These are phyloP conservation scores for Beauveria sp. DNA, from an alignment of 2,329 filamentous ascomycete species.

Conservation along the genomic window DNA sequence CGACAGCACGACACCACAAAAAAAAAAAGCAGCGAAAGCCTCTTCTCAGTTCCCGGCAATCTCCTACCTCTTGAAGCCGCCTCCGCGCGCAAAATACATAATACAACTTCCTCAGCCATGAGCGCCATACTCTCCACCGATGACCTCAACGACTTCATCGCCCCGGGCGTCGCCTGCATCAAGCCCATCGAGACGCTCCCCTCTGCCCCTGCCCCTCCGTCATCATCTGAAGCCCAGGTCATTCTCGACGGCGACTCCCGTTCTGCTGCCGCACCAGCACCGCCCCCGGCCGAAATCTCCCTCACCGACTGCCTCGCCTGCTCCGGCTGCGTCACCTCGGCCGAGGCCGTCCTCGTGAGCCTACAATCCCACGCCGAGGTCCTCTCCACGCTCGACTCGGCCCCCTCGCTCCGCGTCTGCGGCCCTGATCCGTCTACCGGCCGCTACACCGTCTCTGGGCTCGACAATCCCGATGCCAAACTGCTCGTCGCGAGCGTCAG, in stretches of 20 bases:
- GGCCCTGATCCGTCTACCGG: conserved; percentile 24
- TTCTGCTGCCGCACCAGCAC: conserved; percentile 37
- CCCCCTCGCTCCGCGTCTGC: conserved; percentile 39
- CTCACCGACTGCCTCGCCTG: conserved; percentile 96
- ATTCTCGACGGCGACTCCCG: conserved; percentile 78
- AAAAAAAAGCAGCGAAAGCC: too few species aligned
- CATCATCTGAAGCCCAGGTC: conserved; percentile 64
- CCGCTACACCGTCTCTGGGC: conserved; percentile 36
- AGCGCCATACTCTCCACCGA: conserved; percentile 95
- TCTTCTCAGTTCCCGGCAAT: too few species aligned
- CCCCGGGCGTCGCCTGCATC: conserved; percentile 93
- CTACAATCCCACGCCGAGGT: conserved; percentile 93
- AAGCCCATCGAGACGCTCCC: conserved; percentile 94
- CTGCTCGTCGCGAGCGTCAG: conserved; percentile 90
- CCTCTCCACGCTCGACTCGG: conserved; percentile 68
- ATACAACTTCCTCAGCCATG: conserved; percentile 48
- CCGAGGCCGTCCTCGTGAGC: conserved; percentile 92
- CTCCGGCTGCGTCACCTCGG: conserved; percentile 94
- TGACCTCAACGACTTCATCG: conserved; percentile 98
- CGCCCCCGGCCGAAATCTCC: conserved; percentile 78
- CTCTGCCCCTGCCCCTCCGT: conserved; percentile 27
- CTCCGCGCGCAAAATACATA: background rate
- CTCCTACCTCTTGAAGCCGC: background rate
- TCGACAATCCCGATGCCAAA: conserved; percentile 55
- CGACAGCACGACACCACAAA: too few species aligned